Evolutionary conservation across 1,284 basidiomycete genomes (phyloP).

Genomic region (Melampsora occidentalis): DNA sequence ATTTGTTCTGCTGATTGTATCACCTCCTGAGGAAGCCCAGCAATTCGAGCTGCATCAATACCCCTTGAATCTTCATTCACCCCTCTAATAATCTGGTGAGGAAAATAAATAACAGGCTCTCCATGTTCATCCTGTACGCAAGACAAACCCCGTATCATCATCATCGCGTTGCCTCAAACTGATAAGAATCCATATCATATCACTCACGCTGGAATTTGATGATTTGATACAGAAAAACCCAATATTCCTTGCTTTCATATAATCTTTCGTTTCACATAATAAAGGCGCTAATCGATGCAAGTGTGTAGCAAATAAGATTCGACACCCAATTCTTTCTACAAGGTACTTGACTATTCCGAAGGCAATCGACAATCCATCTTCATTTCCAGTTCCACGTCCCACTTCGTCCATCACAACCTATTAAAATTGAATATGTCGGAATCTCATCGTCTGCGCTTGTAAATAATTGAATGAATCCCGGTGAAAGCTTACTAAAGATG

Average conservation of each 20-base stretch:
- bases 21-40: conserved; percentile 72
- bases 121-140: neutral
- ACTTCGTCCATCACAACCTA: conserved; percentile 98
- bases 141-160: neutral
- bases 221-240: conserved; percentile 34
- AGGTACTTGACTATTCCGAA: conserved; percentile 85
- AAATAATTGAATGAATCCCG: conserved; percentile 7
- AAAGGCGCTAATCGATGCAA: conserved; percentile 90
- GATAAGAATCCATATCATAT: neutral
- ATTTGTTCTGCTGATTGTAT: conserved; percentile 61
- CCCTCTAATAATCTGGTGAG: conserved; percentile 74
- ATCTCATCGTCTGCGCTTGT: neutral
- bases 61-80: conserved; percentile 90
- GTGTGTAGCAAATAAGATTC: conserved; percentile 91
- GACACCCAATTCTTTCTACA: conserved; percentile 68
- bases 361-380: conserved; percentile 87
- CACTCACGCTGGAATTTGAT: neutral
- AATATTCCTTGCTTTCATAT: conserved; percentile 19
- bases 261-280: conserved; percentile 51
- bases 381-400: conserved; percentile 86
- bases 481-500: conserved; percentile 65
- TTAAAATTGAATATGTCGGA: neutral
- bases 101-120: conserved; percentile 66
- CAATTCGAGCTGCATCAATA: conserved; percentile 81
- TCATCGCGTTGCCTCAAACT: neutral